Evolutionary conservation across 306 rosid genomes (phyloP), one percentile per base, ranked within the genome.

Genomic region (Arachis stenosperma): DNA sequence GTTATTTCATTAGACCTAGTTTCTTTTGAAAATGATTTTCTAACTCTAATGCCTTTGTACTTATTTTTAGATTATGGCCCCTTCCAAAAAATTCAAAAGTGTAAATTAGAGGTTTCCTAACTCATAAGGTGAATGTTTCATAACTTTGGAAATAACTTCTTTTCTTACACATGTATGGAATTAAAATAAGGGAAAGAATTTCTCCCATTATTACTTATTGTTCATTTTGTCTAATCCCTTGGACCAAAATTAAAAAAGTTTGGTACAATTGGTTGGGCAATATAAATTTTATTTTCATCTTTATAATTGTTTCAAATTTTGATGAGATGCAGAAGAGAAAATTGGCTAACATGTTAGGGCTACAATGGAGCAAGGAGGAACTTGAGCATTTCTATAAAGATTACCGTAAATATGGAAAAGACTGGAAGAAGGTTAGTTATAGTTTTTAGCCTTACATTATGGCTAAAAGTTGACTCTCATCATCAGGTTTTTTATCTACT

Each of bases 391-490:
- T 94, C 84, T 94, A 89, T 71, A 89, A 86, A 79, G 97, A 93
- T 61, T 94, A 88, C 52, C 96, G 99, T 65, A 90, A 84, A 81
- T 69, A 83, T 78, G 99, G 97, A 69, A 91, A 83, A 83, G 97
- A 94, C 66, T 94, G 99, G 99, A 94, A 86, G 84, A 88, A 89
- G 97, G 99, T 90, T 56, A 79, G 91, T 81, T 59, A 41, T 66
- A 33, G 51, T 70, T 70, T 53, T 61, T 48, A 70, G 65, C 51
- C 50, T 17, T 79, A 55, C 65, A 47, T 60, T 50, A 33, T 62
- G 72, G 61, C 68, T 55, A 15, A 57, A 47, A 42, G 54, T 75
- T n/a, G 52, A 68, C 57, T 65, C 73, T 70, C 55, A 30, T 13
- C 60, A 36, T 76, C 65, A 67, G 39, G 6, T 63, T 58, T 75